Evolutionary conservation across 75 land plant species (phyloP), one percentile per base, ranked within the genome.

Genomic region (Pseudotsuga menziesii): DNA sequence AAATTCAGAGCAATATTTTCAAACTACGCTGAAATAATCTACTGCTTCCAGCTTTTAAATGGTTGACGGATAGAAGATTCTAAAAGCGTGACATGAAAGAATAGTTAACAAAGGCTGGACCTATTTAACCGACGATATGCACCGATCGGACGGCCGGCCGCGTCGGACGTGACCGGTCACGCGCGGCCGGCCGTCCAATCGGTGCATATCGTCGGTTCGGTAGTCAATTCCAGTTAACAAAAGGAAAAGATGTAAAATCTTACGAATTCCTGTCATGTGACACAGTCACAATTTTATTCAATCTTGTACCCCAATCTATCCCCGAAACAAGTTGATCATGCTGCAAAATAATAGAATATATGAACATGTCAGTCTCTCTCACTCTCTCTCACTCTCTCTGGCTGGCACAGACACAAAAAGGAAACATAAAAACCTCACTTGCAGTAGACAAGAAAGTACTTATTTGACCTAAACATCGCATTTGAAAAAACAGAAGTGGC

Each of bases 211-310:
- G n/a, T n/a, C n/a, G n/a, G n/a, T n/a, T n/a, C n/a, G n/a, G n/a
- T n/a, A n/a, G n/a, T n/a, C n/a, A n/a, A n/a, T n/a, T n/a, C n/a
- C n/a, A 58, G 7, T 25, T 58, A 35, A 56, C 19, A n/a, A 19
- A 75, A 77, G 17, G 71, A 7, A 48, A 56, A 11, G 16, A 57
- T 22, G 5, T 63, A 27, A 54, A 27, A 9, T 82, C 94, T 95
- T 82, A 97, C 99, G 99, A 95, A 73, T 97, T 97, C 58, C 99
- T 85, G 75, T 97, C 99, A 89, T 97, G 99, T 54, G 99, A 97
- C 22, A 85, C 95, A 67, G 99, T 95, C 2, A 97, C 99, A 77
- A 97, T 92, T 81, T 84, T 85, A 80, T 97, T 95, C 44, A 89
- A 89, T 73, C 67, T 85, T 54, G 72, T 59, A 74, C 99, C 92